Evolutionary conservation across 768 basidiomycete species (phyloP), one percentile per base, ranked within the genome.

Genomic region (Boletus sp.): DNA sequence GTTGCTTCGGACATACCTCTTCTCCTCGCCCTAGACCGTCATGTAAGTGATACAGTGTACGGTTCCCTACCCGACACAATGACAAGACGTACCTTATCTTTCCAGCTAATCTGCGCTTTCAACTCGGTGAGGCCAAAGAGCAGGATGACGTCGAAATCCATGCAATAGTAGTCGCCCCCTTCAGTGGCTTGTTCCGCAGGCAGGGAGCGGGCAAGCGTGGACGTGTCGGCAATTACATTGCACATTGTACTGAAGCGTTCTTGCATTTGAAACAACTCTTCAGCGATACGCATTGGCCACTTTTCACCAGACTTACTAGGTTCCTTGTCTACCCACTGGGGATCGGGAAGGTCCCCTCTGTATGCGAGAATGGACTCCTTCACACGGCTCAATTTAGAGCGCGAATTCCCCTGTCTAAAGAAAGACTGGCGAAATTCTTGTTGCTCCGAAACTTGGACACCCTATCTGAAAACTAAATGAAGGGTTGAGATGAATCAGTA

Each of bases 51-150:
- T 29, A 24, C 18, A 18, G 18, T 17, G 17, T 10, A 0, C n/a
- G 18, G 15, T 15, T 28, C 20, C 10, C 1, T 29, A 35, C 8
- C n/a, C 8, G 1, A 5, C 4, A 14, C 1, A 4, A 48, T 24
- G 11, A 33, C 5, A 24, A 18, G 36, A 47, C 59, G 33, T 10
- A 65, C 65, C 59, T 7, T 37, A 8, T 80, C 73, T 10, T 61
- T 63, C 80, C 80, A 81, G 2, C 69, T 62, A 29, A 79, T 71
- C 36, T 79, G 75, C 0, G 78, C 80, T 56, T 78, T 76, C 33
- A 80, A 56, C 52, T 81, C 80, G 0, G 78, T 77, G 10, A 74
- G 53, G 1, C 79, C 80, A 47, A 78, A 76, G 10, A 71, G 64
- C 14, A 81, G 50, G 14, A 79, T 58, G 4, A 80, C 63, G 5